Conservation (phyloP, 78 protist species). For the Neovahlkampfia damariscottae region DNA sequence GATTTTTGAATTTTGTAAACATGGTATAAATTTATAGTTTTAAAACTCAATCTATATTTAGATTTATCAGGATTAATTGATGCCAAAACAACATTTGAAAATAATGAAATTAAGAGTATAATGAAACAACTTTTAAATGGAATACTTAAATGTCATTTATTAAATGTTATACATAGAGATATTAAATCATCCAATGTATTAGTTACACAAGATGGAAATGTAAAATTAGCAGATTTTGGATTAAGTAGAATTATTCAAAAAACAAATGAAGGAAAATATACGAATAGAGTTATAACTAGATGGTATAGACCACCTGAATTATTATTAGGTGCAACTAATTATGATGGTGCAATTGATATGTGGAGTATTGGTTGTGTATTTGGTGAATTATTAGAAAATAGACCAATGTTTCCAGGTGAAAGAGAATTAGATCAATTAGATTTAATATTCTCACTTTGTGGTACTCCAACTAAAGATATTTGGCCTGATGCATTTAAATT, state of each 20-base stretch:
- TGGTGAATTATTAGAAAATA: constrained; percentile 94
- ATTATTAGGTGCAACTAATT: constrained; percentile 47
- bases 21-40: constrained; percentile 38
- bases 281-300: constrained; percentile 82
- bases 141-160: constrained; percentile 88
- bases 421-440: neutral
- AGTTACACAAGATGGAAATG: constrained; percentile 57
- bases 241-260: constrained; percentile 81
- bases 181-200: constrained; percentile 73
- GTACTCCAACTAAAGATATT: constrained; percentile 69
- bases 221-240: constrained; percentile 98
- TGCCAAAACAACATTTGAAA: constrained; percentile 20
- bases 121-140: constrained; percentile 80
- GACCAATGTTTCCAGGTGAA: constrained; percentile 19
- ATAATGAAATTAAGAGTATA: neutral
- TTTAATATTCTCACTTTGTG: constrained; percentile 31
- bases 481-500: constrained; percentile 75
- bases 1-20: constrained; percentile 51
- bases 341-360: constrained; percentile 43
- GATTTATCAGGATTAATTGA: constrained; percentile 45
- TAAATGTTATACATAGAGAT: constrained; percentile 82
- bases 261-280: constrained; percentile 76
- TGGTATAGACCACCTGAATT: constrained; percentile 95
- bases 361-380: constrained; percentile 87
- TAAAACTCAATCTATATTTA: constrained; percentile 39